phyloP scores from a whole-genome alignment of 1,284 basidiomycete genomes.

The Neonothopanus nambi region DNA sequence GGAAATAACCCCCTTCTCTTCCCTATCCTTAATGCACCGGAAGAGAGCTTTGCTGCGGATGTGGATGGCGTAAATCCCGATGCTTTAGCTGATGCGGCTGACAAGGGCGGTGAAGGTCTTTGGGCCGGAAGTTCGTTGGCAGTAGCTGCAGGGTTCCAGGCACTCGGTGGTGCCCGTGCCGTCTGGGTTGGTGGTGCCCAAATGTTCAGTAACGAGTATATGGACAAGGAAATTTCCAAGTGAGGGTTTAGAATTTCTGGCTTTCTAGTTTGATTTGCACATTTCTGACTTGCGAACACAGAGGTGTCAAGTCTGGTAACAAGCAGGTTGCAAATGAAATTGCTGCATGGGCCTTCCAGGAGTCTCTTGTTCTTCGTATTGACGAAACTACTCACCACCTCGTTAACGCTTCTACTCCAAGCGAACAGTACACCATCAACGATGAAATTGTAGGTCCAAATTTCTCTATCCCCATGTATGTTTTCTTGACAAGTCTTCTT shows the following conservation, averaged over 20 bases:
- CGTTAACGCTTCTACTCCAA: slow-evolving; percentile 57
- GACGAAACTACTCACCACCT: slow-evolving; percentile 76
- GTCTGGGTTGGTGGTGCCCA: slow-evolving; percentile 84
- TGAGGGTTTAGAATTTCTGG: slow-evolving; percentile 32
- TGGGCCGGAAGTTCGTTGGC: slow-evolving; percentile 78
- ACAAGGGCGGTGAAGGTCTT: slow-evolving; percentile 71
- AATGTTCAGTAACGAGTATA: slow-evolving; percentile 74
- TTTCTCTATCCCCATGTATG: background rate
- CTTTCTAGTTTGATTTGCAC: slow-evolving; percentile 19
- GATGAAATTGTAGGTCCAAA: slow-evolving; percentile 70
- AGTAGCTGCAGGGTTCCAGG: slow-evolving; percentile 90
- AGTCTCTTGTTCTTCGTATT: slow-evolving; percentile 80
- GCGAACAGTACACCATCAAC: slow-evolving; percentile 82
- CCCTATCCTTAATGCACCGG: slow-evolving; percentile 78
- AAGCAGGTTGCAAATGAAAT: slow-evolving; percentile 73
- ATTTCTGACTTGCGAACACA: slow-evolving; percentile 25
- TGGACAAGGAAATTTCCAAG: slow-evolving; percentile 62
- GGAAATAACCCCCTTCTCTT: slow-evolving; percentile 82
- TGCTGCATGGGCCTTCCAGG: slow-evolving; percentile 90
- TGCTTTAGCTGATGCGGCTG: slow-evolving; percentile 61
- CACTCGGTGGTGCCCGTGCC: slow-evolving; percentile 74
- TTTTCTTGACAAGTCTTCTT: slow-evolving; percentile 9
- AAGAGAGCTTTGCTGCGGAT: slow-evolving; percentile 72
- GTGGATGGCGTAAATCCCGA: slow-evolving; percentile 58
- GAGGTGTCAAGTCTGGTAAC: slow-evolving; percentile 74